phyloP scores from a whole-genome alignment of 2,329 filamentous ascomycete genomes.

The Xylariaceae sp. region DNA sequence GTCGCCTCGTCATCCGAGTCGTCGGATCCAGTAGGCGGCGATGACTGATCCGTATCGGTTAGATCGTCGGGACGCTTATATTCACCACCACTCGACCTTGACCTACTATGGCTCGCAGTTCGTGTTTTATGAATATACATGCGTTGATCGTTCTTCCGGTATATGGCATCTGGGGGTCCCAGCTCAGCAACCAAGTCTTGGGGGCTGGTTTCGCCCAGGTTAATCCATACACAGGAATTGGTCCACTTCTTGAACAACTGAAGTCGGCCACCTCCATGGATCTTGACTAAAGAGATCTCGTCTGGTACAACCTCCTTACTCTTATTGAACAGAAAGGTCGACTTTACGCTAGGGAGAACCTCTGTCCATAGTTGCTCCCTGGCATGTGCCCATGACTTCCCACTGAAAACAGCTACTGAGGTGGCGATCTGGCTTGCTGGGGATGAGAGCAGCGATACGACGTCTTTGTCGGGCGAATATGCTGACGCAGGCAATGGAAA shows the following conservation, averaged over 20 bases:
- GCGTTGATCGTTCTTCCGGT: conserved; percentile 82
- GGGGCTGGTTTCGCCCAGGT: conserved; percentile 78
- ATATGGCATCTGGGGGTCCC: conserved; percentile 89
- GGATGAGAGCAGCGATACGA: conserved; percentile 79
- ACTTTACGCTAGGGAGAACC: conserved; percentile 66
- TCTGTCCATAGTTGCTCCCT: conserved; percentile 72
- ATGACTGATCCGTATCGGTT: conserved; percentile 71
- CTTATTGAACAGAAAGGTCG: conserved; percentile 61
- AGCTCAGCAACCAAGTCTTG: conserved; percentile 89
- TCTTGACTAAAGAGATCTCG: conserved; percentile 74
- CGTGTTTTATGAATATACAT: conserved; percentile 76
- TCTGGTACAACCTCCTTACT: conserved; percentile 77
- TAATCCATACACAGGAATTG: conserved; percentile 62
- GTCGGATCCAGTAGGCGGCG: conserved; percentile 64
- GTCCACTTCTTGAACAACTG: conserved; percentile 72
- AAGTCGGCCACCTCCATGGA: conserved; percentile 72
- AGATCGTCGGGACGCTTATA: conserved; percentile 49
- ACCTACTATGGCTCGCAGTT: conserved; percentile 46
- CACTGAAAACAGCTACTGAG: conserved; percentile 87
- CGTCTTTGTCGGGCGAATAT: conserved; percentile 73
- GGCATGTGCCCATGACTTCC: conserved; percentile 83
- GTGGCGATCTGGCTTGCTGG: conserved; percentile 69
- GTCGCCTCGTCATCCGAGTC: conserved; percentile 58
- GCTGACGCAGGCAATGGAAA: conserved; percentile 71
- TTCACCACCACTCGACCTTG: conserved; percentile 42